Conservation (phyloP, 164 flowering plant species). For the Nymphaea thermarum region DNA sequence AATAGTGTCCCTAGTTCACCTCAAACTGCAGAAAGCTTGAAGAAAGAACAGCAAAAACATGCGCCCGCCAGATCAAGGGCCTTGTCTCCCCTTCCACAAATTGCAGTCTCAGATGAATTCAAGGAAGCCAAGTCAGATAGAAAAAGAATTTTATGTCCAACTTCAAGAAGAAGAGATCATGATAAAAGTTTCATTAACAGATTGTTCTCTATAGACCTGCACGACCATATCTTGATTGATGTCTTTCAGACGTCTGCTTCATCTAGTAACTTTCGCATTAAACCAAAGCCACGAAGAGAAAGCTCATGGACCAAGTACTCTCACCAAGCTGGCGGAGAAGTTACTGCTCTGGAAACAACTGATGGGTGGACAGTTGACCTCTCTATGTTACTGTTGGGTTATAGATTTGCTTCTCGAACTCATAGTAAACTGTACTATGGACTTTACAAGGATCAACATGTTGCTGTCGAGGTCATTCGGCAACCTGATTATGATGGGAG, state of each 20-base stretch:
- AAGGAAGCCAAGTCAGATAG: slow-evolving; percentile 52
- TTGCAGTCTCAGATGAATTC: slow-evolving; percentile 44
- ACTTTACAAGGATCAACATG: slow-evolving; percentile 55
- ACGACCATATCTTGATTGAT: slow-evolving; percentile 8
- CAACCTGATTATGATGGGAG: slow-evolving; percentile 77
- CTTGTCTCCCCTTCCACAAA: slow-evolving; percentile 43
- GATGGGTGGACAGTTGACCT: slow-evolving; percentile 65
- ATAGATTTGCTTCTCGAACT: slow-evolving; percentile 71
- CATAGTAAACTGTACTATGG: slow-evolving; percentile 86
- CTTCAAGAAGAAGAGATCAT: slow-evolving; percentile 28
- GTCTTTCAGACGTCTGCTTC: slow-evolving; percentile 10
- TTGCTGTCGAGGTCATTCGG: slow-evolving; percentile 67
- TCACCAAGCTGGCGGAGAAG: slow-evolving; percentile 64
- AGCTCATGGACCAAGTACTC: slow-evolving; percentile 65
- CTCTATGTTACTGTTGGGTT: slow-evolving; percentile 59
- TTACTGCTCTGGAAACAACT: slow-evolving; percentile 49
- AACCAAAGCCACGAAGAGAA: slow-evolving; percentile 39
- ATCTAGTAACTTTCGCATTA: slow-evolving; percentile 20
- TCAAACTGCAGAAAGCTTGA: neutral
- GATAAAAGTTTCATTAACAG: slow-evolving; percentile 28
- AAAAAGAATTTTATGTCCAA: slow-evolving; percentile 65
- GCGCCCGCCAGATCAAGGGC: slow-evolving; percentile 18
- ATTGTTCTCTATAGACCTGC: slow-evolving; percentile 19
- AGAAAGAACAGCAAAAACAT: neutral
- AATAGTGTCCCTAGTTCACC: neutral